Conservation (phyloP, 176 grass and related monocot species). For the Carex myosuroides region DNA sequence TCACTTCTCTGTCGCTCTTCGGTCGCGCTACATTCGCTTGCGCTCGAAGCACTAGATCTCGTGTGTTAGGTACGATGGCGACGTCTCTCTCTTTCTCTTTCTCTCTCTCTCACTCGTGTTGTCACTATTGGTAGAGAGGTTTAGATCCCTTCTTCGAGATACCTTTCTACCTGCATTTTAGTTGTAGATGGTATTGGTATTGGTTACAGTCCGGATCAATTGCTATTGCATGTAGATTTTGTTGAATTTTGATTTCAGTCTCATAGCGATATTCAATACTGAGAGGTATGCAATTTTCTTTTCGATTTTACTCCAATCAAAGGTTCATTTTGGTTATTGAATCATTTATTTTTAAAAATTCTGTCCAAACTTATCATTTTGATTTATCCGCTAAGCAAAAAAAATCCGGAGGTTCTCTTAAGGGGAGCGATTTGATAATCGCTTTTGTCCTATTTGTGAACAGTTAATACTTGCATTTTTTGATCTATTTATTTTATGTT, state of each 20-base stretch:
- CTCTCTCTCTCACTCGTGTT: conserved; percentile 1
- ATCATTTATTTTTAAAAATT: background rate
- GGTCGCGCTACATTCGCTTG: conserved; percentile 14
- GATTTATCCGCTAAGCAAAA: background rate
- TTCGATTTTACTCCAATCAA: background rate
- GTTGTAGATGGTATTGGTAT: background rate
- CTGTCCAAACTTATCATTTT: background rate
- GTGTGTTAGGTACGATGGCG: conserved; percentile 17
- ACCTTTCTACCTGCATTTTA: background rate
- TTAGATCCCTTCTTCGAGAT: background rate
- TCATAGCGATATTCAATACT: background rate
- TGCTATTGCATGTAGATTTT: background rate
- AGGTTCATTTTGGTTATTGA: background rate
- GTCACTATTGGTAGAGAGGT: background rate
- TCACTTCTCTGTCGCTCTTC: background rate
- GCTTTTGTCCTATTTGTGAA: background rate
- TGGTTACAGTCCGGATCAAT: conserved; percentile 12
- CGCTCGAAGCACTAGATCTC: conserved; percentile 4
- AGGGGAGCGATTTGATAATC: background rate
- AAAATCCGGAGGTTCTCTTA: background rate
- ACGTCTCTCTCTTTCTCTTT: background rate
- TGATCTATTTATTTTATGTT: background rate
- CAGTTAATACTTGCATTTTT: background rate
- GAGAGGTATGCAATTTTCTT: background rate
- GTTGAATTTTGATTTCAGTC: conserved; percentile 1